Evolutionary conservation across 805 yeast genomes (phyloP), one percentile per base, ranked within the genome.

Genomic region (Pichia ethanolica): DNA sequence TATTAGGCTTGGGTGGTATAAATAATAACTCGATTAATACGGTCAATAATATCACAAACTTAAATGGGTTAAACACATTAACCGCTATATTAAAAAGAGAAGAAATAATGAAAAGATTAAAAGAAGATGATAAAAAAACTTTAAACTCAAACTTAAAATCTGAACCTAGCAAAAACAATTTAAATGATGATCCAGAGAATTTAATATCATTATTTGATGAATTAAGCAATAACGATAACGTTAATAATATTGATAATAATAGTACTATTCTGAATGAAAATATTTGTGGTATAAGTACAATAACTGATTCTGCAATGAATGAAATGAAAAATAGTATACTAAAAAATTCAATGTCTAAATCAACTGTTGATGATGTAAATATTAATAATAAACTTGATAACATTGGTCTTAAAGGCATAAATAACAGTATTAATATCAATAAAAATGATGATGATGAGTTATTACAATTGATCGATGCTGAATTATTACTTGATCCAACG

Each of bases 401-500:
- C 20, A 20, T 20, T 20, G 20, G 20, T 20, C 20, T 20, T 20
- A 20, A 20, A 20, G 20, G 20, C 3, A 20, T 20, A 20, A 20
- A 20, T 30, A 30, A 30, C 1, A 6, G n/a, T 28, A 12, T 25
- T 4, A 13, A 32, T 33, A 32, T 27, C 6, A 27, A 10, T 8
- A 9, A 2, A 20, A 33, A 48, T 35, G 30, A 45, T 13, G 52
- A 49, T 39, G 48, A 45, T 35, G 48, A 30, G 9, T 12, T 49
- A n/a, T 28, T 49, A 35, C 49, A 45, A 42, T 37, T 49, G 43
- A 49, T 49, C 9, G 52, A 49, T 45, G 38, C 52, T 3, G 49
- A 49, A 39, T 14, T 49, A 30, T 42, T 40, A 25, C 48, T 49
- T 32, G 52, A 49, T 37, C 52, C 49, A 28, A 49, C 52, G 0